A percentile compares a stretch with the other conserved stretches of the same genome.
Evolutionary conservation across 2,329 filamentous ascomycete genomes (phyloP).

Genomic region (Dactylellina sp.): DNA sequence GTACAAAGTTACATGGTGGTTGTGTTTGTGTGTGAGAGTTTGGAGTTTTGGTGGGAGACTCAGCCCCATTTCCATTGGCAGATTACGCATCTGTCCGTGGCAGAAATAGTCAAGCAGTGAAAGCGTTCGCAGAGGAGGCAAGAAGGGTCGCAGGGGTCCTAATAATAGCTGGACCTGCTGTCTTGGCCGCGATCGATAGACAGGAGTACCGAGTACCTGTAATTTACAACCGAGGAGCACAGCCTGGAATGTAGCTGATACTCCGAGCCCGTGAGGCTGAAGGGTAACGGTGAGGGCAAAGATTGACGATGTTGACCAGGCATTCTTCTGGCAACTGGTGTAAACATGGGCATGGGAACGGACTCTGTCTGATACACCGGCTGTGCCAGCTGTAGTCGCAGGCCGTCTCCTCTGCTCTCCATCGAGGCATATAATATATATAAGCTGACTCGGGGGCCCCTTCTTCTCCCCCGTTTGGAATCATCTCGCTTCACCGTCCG

Average conservation of each 20-base stretch:
- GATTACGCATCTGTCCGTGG: constrained; percentile 34
- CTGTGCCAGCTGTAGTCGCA: constrained; percentile 53
- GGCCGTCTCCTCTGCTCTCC: not conserved
- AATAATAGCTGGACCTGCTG: constrained; percentile 13
- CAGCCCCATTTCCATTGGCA: constrained; percentile 23
- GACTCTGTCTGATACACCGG: constrained; percentile 48
- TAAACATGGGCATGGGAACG: not conserved
- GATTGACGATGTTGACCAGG: constrained; percentile 20
- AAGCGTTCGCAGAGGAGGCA: not conserved
- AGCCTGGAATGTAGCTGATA: not conserved
- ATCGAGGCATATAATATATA: constrained; percentile 20
- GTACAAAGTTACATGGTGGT: not conserved
- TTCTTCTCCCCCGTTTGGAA: constrained; percentile 11
- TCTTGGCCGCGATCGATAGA: constrained; percentile 17
- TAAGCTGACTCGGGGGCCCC: constrained; percentile 39
- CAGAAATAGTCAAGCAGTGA: constrained; percentile 15
- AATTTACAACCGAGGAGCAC: not conserved
- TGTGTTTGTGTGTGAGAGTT: not conserved
- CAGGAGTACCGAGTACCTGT: constrained; percentile 20
- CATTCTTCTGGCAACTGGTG: not conserved
- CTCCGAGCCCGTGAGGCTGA: constrained; percentile 46
- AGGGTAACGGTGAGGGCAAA: not conserved
- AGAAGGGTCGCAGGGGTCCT: not conserved
- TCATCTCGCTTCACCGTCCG: not conserved
- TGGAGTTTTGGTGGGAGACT: too few relatives aligned